phyloP scores from a whole-genome alignment of 2,329 filamentous ascomycete species.

The Trichoderma afroharzianum region DNA sequence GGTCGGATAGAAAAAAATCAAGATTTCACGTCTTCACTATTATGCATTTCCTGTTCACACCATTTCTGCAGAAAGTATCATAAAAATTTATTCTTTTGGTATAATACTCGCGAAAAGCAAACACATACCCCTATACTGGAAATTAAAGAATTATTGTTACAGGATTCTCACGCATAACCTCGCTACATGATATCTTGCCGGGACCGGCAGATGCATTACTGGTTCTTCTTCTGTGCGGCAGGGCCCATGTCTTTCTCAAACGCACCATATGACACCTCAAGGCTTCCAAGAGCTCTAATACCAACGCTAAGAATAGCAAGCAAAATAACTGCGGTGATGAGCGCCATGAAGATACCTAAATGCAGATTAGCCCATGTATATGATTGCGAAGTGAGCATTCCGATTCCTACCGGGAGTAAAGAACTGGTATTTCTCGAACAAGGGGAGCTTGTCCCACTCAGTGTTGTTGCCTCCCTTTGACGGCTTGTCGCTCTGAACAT shows the following conservation, averaged over 20 bases:
- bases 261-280: conserved; percentile 88
- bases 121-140: background rate
- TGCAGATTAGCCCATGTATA: conserved; percentile 11
- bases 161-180: conserved; percentile 15
- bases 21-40: background rate
- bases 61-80: background rate
- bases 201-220: conserved; percentile 25
- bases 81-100: background rate
- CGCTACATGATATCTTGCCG: background rate
- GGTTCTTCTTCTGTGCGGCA: conserved; percentile 75
- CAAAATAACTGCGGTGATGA: conserved; percentile 67
- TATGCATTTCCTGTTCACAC: background rate
- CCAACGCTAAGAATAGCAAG: conserved; percentile 76
- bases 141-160: conserved; percentile 9
- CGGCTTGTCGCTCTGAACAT: conserved; percentile 30
- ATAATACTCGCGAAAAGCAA: background rate
- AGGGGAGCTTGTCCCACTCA: conserved; percentile 43
- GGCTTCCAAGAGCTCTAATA: conserved; percentile 68
- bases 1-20: background rate
- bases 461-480: conserved; percentile 39
- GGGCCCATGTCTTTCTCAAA: conserved; percentile 96
- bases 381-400: background rate
- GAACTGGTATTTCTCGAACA: conserved; percentile 95
- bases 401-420: conserved; percentile 69
- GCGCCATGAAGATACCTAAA: conserved; percentile 82